Base-by-base conservation (phyloP, 352 stramenopile genomes). In the Pythium brassicae region DNA sequence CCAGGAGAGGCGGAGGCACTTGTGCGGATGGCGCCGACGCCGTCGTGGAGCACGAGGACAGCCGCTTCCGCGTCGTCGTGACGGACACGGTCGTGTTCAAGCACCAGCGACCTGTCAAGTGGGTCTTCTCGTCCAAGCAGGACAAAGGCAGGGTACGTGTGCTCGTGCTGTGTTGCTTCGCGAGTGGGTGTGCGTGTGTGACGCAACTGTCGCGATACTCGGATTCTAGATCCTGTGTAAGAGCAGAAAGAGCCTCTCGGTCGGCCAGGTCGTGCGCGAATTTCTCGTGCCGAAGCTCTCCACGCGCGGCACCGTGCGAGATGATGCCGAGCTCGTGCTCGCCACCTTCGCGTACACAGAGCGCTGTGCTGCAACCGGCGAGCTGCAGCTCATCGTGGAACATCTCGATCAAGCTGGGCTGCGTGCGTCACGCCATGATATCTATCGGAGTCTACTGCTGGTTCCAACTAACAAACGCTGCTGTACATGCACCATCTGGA, bases 81-180 rank as follows among this genome's bases (percentile, higher is more conserved):
- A 63, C 77, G 23, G 77, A 87, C 53, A 89, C 79, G n/a, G 75
- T 89, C 27, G 62, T 89, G 40, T 87, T 89, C 65, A 83, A 86
- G 66, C 59, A 75, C 40, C 76, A 89, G 45, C 86, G 85, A 35
- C 79, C 75, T 17, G 50, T 77, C 53, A 77, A 80, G 50, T 87
- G 79, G 79, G 60, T 89, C 60, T 89, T 89, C 64, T 87, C 75
- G 48, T 89, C 75, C 52, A 82, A 76, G 44, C 79, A 87, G 54
- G 79, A 89, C 47, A 71, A 71, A 49, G 79, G 79, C 22, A 86
- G 84, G 48, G 79, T 86, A 46, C 0, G 51, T 40, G 14, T 12
- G 43, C 17, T n/a, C 25, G 25, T 22, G 23, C 25, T 20, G 14
- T 11, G 23, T 49, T 15, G 22, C 12, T 34, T 17, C 15, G 44